Evolutionary conservation across 768 basidiomycete species (phyloP), one percentile per base, ranked within the genome.

Genomic region (Termitomyces sp.): DNA sequence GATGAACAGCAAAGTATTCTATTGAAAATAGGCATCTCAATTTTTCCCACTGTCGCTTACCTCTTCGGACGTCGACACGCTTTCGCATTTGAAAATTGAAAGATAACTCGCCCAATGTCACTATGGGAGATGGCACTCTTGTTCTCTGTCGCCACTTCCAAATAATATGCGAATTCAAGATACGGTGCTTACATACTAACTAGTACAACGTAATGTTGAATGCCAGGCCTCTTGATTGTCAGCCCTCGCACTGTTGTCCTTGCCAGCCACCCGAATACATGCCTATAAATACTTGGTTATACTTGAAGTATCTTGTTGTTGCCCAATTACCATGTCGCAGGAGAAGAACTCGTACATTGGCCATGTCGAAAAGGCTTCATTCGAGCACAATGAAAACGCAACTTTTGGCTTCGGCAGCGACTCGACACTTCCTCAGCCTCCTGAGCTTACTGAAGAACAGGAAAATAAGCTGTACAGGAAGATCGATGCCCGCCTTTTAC

Each of bases 401-500:
- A 64, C 57, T 18, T 16, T 68, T 27, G 74, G 76, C 52, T 79
- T 78, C 56, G 79, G 74, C 12, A 76, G 76, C 23, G 78, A 81
- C 29, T 69, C 72, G 3, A 63, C 60, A 1, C 73, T 79, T 5
- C 80, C 76, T 16, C 74, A 75, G 1, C 78, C 80, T 2, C 78
- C 78, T 3, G 59, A 52, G 1, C 66, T 83, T 22, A 79, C 79
- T 1, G 64, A 65, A 9, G 78, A 76, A 47, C 66, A 84, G 53
- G 82, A 86, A 69, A 75, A 68, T 53, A 75, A 64, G 45, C 66
- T 87, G 48, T 83, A 83, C 72, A 66, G 78, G 52, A 86, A 84
- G 68, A 72, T 86, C 20, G 85, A 87, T 57, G 33, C 75, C 5
- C 70, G 81, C 48, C 68, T 85, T 40, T 76, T 84, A 75, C 82